Conservation (phyloP, 257 asterid species). For the Nicotiana tabacum region DNA sequence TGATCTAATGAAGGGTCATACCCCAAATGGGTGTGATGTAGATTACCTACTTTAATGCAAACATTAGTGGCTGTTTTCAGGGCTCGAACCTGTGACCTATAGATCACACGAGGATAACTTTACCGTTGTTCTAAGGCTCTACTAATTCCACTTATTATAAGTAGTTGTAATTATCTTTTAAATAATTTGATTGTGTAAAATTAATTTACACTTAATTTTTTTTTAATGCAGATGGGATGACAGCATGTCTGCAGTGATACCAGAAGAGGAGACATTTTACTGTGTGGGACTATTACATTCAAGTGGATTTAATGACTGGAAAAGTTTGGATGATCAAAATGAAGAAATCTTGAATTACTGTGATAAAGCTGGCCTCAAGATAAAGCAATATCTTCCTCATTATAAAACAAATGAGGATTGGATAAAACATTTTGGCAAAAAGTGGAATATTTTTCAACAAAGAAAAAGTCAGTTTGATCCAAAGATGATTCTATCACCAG, state of each 20-base stretch:
- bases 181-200: background rate
- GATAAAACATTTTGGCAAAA: constrained; percentile 43
- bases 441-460: constrained; percentile 41
- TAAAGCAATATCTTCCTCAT: constrained; percentile 51
- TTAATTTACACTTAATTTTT: background rate
- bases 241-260: constrained; percentile 42
- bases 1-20: too few species aligned
- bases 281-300: constrained; percentile 34
- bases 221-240: constrained; percentile 32
- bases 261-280: constrained; percentile 47
- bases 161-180: background rate
- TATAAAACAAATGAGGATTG: constrained; percentile 39
- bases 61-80: too few species aligned
- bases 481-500: constrained; percentile 38
- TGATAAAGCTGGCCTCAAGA: constrained; percentile 27
- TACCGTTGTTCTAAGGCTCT: too few species aligned
- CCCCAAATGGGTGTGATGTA: too few species aligned
- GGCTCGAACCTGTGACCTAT: too few species aligned
- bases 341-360: constrained; percentile 32
- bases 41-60: too few species aligned
- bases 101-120: too few species aligned
- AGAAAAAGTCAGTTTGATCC: constrained; percentile 43
- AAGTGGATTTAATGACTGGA: constrained; percentile 17
- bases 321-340: constrained; percentile 24
- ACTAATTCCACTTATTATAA: too few species aligned